Percentiles rank a stretch among this genome's conserved stretches.
phyloP scores from a whole-genome alignment of 1,284 basidiomycete genomes.

The Bondarzewia mesenterica region DNA sequence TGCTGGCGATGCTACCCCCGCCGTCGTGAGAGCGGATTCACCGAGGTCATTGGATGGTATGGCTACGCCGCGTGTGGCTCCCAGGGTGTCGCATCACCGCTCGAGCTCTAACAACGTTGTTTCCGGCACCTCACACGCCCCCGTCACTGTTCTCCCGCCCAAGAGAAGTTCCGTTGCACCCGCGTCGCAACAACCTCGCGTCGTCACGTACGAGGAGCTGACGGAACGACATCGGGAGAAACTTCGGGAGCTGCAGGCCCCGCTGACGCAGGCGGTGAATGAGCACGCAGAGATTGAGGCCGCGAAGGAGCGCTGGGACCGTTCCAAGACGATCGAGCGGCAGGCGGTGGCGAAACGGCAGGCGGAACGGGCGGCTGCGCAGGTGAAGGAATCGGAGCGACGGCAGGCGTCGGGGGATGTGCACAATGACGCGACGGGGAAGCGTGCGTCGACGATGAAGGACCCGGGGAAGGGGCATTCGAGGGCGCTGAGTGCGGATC shows the following conservation, averaged over 20 bases:
- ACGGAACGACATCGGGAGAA: constrained; percentile 77
- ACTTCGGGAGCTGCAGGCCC: constrained; percentile 65
- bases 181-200: constrained; percentile 31
- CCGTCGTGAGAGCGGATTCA: neutral
- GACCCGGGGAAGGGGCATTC: constrained; percentile 34
- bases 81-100: constrained; percentile 22
- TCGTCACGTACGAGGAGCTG: constrained; percentile 72
- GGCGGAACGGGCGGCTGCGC: constrained; percentile 57
- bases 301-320: constrained; percentile 71
- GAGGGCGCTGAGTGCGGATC: constrained; percentile 49
- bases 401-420: constrained; percentile 37
- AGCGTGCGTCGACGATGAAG: constrained; percentile 4
- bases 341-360: constrained; percentile 60
- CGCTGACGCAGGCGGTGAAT: constrained; percentile 62
- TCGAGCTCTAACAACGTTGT: constrained; percentile 22
- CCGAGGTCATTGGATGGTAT: neutral
- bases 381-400: constrained; percentile 35
- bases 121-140: constrained; percentile 13
- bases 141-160: constrained; percentile 55
- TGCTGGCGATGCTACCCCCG: constrained; percentile 23
- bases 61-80: constrained; percentile 10
- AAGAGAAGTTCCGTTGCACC: constrained; percentile 27
- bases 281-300: constrained; percentile 61
- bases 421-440: constrained; percentile 20
- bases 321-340: constrained; percentile 58